Conservation (phyloP, 1,284 basidiomycete species). For the Ustilago cynodontis region DNA sequence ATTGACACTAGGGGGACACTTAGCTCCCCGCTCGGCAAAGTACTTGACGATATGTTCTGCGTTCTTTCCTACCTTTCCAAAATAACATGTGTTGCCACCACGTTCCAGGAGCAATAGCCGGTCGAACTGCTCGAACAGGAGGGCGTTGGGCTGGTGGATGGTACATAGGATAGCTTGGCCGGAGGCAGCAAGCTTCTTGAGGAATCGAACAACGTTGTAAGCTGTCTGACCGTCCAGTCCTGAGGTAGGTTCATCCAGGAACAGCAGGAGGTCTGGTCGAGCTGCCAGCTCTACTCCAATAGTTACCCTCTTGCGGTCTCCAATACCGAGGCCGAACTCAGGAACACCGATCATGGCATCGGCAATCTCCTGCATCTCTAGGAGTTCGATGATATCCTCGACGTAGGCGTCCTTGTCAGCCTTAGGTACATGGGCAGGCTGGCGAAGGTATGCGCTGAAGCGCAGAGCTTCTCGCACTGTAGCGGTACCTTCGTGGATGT, state of each 20-base stretch:
- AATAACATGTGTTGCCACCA: constrained; percentile 52
- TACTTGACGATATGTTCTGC: constrained; percentile 41
- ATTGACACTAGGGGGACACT: constrained; percentile 73
- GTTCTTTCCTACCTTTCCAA: constrained; percentile 40
- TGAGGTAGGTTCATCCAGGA: constrained; percentile 71
- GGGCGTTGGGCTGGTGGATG: constrained; percentile 53
- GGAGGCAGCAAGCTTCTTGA: constrained; percentile 47
- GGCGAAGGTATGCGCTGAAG: constrained; percentile 85
- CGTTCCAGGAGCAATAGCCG: constrained; percentile 41
- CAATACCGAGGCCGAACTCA: constrained; percentile 73
- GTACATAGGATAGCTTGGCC: constrained; percentile 57
- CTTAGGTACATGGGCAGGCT: constrained; percentile 77
- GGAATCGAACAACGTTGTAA: constrained; percentile 52
- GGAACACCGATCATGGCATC: constrained; percentile 78
- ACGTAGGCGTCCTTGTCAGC: constrained; percentile 85
- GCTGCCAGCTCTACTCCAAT: constrained; percentile 68
- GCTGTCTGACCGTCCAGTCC: constrained; percentile 51
- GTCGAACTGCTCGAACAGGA: constrained; percentile 52
- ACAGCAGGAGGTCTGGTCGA: constrained; percentile 69
- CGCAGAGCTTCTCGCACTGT: constrained; percentile 85
- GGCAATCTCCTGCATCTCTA: constrained; percentile 79
- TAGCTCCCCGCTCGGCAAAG: constrained; percentile 37
- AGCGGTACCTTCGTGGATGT: constrained; percentile 83
- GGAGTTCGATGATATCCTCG: constrained; percentile 82
- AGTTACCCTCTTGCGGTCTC: constrained; percentile 79